These are phyloP conservation scores for Trichothecium sympodiale DNA, from an alignment of 2,329 filamentous ascomycete species.

Conservation along the genomic window DNA sequence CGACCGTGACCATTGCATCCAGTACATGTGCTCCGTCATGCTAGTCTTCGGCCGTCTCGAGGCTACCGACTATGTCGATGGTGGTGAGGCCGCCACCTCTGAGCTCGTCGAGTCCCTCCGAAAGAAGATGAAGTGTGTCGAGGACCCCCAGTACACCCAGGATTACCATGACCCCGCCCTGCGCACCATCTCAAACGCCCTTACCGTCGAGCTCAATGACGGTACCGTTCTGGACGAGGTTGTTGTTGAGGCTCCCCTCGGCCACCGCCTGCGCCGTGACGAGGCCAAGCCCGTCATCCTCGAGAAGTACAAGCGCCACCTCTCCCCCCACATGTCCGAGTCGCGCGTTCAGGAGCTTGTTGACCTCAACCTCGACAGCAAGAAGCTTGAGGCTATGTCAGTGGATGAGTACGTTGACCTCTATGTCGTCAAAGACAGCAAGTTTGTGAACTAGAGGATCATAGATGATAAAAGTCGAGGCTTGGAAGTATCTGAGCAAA, in stretches of 20 bases:
- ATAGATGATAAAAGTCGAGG: too few relatives aligned
- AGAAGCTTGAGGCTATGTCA: constrained; percentile 66
- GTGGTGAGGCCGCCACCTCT: constrained; percentile 82
- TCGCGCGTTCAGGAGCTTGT: constrained; percentile 73
- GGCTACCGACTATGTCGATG: constrained; percentile 88
- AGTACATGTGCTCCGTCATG: constrained; percentile 98
- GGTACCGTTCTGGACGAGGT: constrained; percentile 86
- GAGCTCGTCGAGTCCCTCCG: constrained; percentile 83
- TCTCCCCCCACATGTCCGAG: constrained; percentile 35
- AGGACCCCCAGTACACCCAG: constrained; percentile 86
- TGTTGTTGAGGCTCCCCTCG: constrained; percentile 85
- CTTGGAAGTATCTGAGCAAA: too few relatives aligned
- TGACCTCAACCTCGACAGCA: constrained; percentile 62
- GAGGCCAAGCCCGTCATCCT: constrained; percentile 98
- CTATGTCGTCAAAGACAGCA: constrained; percentile 54
- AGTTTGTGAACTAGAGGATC: constrained; percentile 34
- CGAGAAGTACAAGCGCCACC: constrained; percentile 66
- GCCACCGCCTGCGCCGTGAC: constrained; percentile 80
- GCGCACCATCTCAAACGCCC: constrained; percentile 93
- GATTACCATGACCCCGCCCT: constrained; percentile 93
- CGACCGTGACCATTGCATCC: constrained; percentile 97
- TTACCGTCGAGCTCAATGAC: constrained; percentile 91
- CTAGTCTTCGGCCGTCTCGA: constrained; percentile 89
- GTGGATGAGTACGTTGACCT: constrained; percentile 92
- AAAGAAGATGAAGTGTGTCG: constrained; percentile 89